Percentiles rank a stretch among this genome's conserved stretches.
Evolutionary conservation across 2,329 filamentous ascomycete species (phyloP).

Genomic region (Leptographium wingfieldii): DNA sequence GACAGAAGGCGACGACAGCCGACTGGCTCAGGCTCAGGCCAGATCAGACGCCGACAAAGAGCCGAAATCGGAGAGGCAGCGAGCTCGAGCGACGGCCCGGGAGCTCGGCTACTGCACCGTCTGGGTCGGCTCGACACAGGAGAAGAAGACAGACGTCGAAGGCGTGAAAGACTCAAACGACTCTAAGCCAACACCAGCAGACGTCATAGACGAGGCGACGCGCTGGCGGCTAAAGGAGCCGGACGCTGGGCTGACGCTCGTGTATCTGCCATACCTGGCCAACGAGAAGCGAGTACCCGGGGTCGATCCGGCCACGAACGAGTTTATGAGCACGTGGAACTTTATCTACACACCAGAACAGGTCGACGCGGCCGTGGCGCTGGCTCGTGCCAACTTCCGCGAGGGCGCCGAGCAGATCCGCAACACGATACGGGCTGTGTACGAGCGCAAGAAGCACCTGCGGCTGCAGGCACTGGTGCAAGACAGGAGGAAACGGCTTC

Average conservation of each 20-base stretch:
- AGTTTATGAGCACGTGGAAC: constrained; percentile 95
- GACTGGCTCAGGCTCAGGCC: constrained; percentile 38
- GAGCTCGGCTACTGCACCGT: constrained; percentile 85
- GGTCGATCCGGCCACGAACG: constrained; percentile 70
- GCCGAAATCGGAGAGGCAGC: constrained; percentile 6
- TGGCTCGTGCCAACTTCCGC: constrained; percentile 77
- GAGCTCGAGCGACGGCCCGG: constrained; percentile 31
- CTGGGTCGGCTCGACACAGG: constrained; percentile 79
- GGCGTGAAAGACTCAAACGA: constrained; percentile 10
- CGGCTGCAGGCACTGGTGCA: constrained; percentile 36
- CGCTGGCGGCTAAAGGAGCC: constrained; percentile 61
- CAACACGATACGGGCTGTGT: constrained; percentile 72
- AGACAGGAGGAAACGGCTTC: constrained; percentile 25
- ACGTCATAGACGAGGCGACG: constrained; percentile 45
- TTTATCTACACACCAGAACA: constrained; percentile 90
- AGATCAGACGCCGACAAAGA: constrained; percentile 9
- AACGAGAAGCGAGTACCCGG: constrained; percentile 61
- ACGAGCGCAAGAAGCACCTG: constrained; percentile 72
- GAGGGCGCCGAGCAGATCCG: constrained; percentile 71
- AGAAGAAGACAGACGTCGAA: constrained; percentile 47
- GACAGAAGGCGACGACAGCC: constrained; percentile 46
- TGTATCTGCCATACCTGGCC: constrained; percentile 81
- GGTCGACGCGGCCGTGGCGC: constrained; percentile 68
- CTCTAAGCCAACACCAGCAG: neutral
- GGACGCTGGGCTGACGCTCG: constrained; percentile 72